Evolutionary conservation across 2,329 filamentous ascomycete genomes (phyloP), one percentile per base, ranked within the genome.

Genomic region (Tolypocladium tundrense): DNA sequence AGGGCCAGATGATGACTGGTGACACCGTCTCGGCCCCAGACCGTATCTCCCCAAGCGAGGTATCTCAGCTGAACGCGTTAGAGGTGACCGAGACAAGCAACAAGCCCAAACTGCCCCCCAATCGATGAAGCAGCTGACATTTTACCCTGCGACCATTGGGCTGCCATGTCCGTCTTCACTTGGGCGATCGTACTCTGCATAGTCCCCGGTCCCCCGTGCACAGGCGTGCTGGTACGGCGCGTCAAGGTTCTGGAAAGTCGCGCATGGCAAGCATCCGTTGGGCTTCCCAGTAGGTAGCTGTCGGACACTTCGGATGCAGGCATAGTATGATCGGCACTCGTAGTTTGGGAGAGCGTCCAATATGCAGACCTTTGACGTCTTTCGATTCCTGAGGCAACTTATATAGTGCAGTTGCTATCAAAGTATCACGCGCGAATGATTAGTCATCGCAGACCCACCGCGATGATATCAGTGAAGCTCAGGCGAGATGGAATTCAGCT

Each of bases 121-220:
- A 55, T 1, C 72, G 7, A 65, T 72, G 0, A 83, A 80, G 53
- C 81, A 84, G 0, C 70, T 79, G 3, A 90, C 87, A 0, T 72
- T 72, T 1, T 87, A 90, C 60, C 87, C 88, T 0, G 79, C 84
- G 0, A 76, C 80, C 0, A 84, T 72, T 92, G 0, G 85, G 85
- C 0, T 75, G 80, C 24, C 24, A 4, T 27, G 24, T 27, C 24
- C 0, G 69, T 83, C n/a, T 73, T 79, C 0, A 77, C 77, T 0
- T 84, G 80, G 81, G 81, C 79, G 2, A 80, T 84, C 33, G 72
- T 79, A 0, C 63, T 84, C 10, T 84, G 81, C 61, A 84, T 81
- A 0, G 72, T 84, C 14, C 56, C 78, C 6, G 80, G 81, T 0
- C 80, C 81, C 0, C 58, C 83, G 0, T 68, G 66, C 10, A 74